Evolutionary conservation across 176 grass and related monocot genomes (phyloP), one percentile per base, ranked within the genome.

Genomic region (Cenchrus purpureus): DNA sequence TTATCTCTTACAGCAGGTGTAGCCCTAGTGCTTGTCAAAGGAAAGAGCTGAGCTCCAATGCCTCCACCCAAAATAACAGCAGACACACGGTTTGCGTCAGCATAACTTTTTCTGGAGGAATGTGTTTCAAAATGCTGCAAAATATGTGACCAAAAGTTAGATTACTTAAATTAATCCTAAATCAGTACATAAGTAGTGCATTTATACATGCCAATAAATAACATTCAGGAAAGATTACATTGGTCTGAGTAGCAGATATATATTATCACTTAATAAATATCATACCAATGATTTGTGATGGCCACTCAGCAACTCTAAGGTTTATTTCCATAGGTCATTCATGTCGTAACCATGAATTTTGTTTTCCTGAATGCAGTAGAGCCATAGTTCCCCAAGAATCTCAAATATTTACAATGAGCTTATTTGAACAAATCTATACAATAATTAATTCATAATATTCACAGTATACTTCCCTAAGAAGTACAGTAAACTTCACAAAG

Each of bases 41-140:
- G 91, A 72, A 97, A 91, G 45, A 97, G 91, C 48, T 94, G 85
- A 22, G 49, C 67, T 49, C 94, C 94, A 52, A 85, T 70, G 69
- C 91, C 94, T 31, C 94, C 91, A 10, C 94, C 89, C 65, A 97
- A 80, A 69, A 97, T 97, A 50, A 97, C 76, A 66, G 94, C 88
- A 59, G 94, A 83, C 34, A 93, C 89, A 46, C 37, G 68, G 52
- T 91, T 97, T 29, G 87, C 89, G 44, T 97, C 85, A 0, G 87
- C 94, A 51, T 71, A 73, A 28, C 34, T 76, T 17, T 79, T 90
- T 34, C 81, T 66, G 22, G 85, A 86, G 53, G 79, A 80, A 7
- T 89, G 91, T 73, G 89, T 58, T 53, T 54, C 85, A 73, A 89
- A 51, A 60, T 84, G 52, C 92, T 91, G 82, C 61, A 89, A 79